Evolutionary conservation across 2,329 filamentous ascomycete genomes (phyloP).

Genomic region (Hirsutella rhossiliensis): DNA sequence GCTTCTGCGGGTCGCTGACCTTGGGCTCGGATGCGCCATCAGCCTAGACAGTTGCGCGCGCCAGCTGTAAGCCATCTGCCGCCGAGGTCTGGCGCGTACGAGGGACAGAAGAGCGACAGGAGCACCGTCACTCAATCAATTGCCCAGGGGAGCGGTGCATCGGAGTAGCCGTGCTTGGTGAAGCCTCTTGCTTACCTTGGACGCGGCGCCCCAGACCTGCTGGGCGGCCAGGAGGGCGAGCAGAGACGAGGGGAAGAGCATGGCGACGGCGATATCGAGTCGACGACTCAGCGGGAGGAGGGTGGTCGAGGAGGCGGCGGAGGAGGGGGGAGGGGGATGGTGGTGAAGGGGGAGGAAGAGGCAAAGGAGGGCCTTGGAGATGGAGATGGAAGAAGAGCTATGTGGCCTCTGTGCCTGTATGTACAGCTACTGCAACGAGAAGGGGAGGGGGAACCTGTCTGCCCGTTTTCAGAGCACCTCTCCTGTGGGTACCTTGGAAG

Average conservation of each 20-base stretch:
- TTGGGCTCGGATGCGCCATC: conserved; percentile 4
- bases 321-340: neutral
- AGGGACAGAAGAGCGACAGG: neutral
- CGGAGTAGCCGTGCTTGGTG: too few species aligned
- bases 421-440: too few species aligned
- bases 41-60: conserved; percentile 1
- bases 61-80: neutral
- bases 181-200: conserved; percentile 37
- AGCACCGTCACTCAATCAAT: neutral
- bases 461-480: too few species aligned
- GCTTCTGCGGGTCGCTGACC: conserved; percentile 1
- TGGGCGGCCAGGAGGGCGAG: conserved; percentile 61
- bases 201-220: conserved; percentile 52
- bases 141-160: too few species aligned
- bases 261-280: conserved; percentile 20
- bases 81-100: neutral
- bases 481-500: too few species aligned
- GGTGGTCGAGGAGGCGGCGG: neutral
- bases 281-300: neutral
- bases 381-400: too few species aligned
- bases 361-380: neutral
- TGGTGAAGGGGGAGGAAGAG: neutral
- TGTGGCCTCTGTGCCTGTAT: too few species aligned
- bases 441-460: too few species aligned
- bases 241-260: conserved; percentile 65